Conservation (phyloP, 441 rosid species). For the Theobroma grandiflorum region DNA sequence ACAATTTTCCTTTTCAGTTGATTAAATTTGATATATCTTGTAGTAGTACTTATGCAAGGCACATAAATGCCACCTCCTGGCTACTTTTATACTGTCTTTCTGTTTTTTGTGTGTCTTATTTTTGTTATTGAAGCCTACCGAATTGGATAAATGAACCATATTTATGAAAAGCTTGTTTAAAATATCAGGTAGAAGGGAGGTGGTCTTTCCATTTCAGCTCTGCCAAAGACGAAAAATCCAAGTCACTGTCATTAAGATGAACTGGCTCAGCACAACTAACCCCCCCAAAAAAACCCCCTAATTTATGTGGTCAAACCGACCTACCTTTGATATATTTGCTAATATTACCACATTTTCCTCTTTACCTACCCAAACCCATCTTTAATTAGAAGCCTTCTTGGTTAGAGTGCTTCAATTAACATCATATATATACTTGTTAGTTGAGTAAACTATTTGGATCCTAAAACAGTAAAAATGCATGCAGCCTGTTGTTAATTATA, state of each 20-base stretch:
- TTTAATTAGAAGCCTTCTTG: not conserved
- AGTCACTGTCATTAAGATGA: not conserved
- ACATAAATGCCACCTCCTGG: not conserved
- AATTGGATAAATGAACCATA: not conserved
- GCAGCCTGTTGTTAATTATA: not conserved
- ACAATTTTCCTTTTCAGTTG: no score
- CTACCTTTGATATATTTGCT: not conserved
- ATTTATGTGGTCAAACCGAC: constrained; percentile 12
- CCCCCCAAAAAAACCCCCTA: not conserved
- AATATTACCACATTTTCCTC: not conserved
- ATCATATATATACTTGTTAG: not conserved
- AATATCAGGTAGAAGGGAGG: not conserved
- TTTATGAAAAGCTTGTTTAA: not conserved
- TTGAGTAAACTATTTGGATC: not conserved
- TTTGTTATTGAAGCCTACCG: not conserved
- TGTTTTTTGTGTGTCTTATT: not conserved
- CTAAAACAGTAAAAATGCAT: not conserved
- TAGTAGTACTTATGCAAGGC: not conserved
- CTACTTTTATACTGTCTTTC: not conserved
- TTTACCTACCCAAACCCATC: not conserved
- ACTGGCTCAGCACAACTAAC: not conserved
- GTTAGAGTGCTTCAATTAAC: not conserved
- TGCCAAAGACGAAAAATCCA: not conserved
- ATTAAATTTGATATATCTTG: no score
- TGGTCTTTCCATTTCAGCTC: not conserved